Evolutionary conservation across 192 early-diverging fungal genomes (phyloP), one percentile per base, ranked within the genome.

Genomic region (Backusella macrospora): DNA sequence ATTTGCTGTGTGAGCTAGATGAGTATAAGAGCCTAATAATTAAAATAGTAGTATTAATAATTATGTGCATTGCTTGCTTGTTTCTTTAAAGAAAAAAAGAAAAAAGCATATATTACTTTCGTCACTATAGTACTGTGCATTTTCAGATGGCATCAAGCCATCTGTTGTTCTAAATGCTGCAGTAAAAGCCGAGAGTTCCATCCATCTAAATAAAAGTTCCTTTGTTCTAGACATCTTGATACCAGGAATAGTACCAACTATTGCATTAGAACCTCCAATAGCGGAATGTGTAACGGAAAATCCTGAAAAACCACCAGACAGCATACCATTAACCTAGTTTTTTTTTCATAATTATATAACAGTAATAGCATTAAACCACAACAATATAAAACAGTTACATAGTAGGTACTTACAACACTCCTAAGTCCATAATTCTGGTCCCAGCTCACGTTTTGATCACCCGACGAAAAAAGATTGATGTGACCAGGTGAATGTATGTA

Each of bases 391-490:
- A n/a, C n/a, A n/a, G n/a, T 26, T 16, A 12, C 18, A 5, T 39
- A 3, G 10, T 16, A 18, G 45, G 45, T 39, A 68, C 74, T 73
- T 73, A 83, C 81, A 16, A 73, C 78, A 71, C 72, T 75, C 23
- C 74, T 83, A 9, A 83, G 78, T 14, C 81, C 81, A 55, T 82
- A 76, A 46, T 76, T 43, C 23, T 73, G 40, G 49, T 83, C 80
- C 81, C 81, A 83, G 21, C 80, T 71, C n/a, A 77, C 68, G 39
- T 73, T 74, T 65, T 82, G 81, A 62, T 81, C 80, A 18, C 80
- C 80, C 39, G 80, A 55, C 80, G 75, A 82, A 34, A 82, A 70
- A 5, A 71, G n/a, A 23, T 77, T 66, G 47, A 78, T 81, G 15
- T 72, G 62, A 34, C 80, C 81, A 6, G 81, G 80, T 6, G 73